Base-by-base conservation (phyloP, 2,329 filamentous ascomycete species). In the Dothistroma pini region DNA sequence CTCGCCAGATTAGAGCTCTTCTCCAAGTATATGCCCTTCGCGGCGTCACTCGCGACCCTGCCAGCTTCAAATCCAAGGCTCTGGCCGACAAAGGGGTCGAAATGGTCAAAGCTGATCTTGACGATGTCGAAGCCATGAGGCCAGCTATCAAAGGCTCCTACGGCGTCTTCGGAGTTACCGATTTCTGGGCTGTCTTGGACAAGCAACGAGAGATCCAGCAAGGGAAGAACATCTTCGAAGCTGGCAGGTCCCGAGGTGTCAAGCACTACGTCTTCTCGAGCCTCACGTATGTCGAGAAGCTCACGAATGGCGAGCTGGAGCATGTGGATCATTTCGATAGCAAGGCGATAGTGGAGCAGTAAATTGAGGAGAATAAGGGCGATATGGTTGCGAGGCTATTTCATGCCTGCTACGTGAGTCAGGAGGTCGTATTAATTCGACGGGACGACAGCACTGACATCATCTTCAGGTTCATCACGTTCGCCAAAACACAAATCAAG, bases 21-120 rank as follows among this genome's bases (percentile, higher is more conserved):
- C n/a, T 74, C 77, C 50, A 71, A 78, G 47, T 86, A 80, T 76
- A 70, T n/a, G n/a, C 75, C 5, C 75, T 88, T 44, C 82, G 84
- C 32, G 85, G 77, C 52, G 76, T 87, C 21, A 85, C 84, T 1
- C 81, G 85, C 52, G 76, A 84, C 60, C 63, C 74, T 1, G 70
- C 72, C 12, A 80, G 78, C 53, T 66, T 78, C 0, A 75, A 75
- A 1, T 77, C 83, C 14, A 77, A 80, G 68, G 72, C 73, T 2
- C 76, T 86, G 4, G 58, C 72, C 0, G 66, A 68, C 0, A 71
- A 78, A 52, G 83, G 83, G 4, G 79, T 81, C 1, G 80, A 86
- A 55, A 74, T 86, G 31, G 77, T 83, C 50, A 66, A 79, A 70
- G 84, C 80, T 54, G 79, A 87, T 63, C 64, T 84, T 35, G 75